Percentiles rank a stretch among this genome's conserved stretches.
These are phyloP conservation scores for Plasmodium gallinaceum DNA, from an alignment of 169 alveolate genomes.

Conservation along the genomic window DNA sequence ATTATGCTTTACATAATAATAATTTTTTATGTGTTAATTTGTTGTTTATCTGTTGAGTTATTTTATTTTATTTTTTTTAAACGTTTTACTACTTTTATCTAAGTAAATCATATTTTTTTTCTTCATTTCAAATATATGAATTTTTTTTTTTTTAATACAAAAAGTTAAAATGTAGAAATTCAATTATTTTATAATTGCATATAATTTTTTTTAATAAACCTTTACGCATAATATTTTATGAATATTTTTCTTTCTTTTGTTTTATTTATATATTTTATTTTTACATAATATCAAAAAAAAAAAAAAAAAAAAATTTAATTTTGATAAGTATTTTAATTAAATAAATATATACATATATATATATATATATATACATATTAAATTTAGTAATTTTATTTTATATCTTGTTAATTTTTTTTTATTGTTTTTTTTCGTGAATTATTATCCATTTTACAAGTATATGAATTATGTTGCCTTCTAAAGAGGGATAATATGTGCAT, in stretches of 20 bases:
- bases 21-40: too few relatives aligned
- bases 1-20: too few relatives aligned
- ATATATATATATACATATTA: neutral
- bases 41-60: too few relatives aligned
- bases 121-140: neutral
- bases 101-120: slow-evolving; percentile 2
- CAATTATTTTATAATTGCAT: slow-evolving; percentile 14
- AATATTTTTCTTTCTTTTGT: neutral
- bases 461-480: too few relatives aligned
- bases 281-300: neutral
- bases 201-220: neutral
- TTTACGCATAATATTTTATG: neutral
- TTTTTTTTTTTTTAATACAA: too few relatives aligned
- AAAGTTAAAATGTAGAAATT: slow-evolving; percentile 46
- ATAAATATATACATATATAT: neutral
- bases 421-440: too few relatives aligned
- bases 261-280: neutral
- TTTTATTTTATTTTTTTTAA: too few relatives aligned
- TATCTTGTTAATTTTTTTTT: too few relatives aligned
- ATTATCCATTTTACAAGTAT: too few relatives aligned
- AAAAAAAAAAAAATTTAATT: neutral
- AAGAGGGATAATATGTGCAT: neutral
- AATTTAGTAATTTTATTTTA: too few relatives aligned
- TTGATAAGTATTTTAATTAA: neutral
- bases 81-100: too few relatives aligned